phyloP scores from a whole-genome alignment of 139 green algal species.

The Haematococcus lacustris region DNA sequence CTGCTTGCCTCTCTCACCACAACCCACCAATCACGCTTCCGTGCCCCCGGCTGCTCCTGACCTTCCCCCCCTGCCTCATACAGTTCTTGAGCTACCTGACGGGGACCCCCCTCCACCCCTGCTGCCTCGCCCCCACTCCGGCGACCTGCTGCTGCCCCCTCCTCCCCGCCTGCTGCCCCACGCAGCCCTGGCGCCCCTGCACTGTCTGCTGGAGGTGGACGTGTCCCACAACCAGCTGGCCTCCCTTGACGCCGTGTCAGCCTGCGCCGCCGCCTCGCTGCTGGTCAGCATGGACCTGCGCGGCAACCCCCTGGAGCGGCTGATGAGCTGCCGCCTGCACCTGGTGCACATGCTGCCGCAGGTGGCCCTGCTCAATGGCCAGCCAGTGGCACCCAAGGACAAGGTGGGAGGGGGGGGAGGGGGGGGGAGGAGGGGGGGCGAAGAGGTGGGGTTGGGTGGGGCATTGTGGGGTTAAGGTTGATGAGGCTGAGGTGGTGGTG shows the following conservation, averaged over 20 bases:
- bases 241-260: slow-evolving; percentile 24
- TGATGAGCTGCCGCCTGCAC: slow-evolving; percentile 33
- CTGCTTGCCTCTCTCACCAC: no score
- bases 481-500: no score
- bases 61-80: no score
- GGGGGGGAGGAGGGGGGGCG: no score
- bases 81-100: no score
- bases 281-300: slow-evolving; percentile 15
- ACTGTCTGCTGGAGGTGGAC: slow-evolving; percentile 29
- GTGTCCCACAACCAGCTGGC: slow-evolving; percentile 32
- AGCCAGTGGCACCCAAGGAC: slow-evolving; percentile 32
- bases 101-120: no score
- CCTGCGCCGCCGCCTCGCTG: slow-evolving; percentile 7
- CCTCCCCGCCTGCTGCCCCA: background rate
- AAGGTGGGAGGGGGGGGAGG: no score
- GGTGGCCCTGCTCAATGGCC: slow-evolving; percentile 36
- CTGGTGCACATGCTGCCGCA: slow-evolving; percentile 42
- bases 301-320: slow-evolving; percentile 4
- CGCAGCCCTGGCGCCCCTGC: slow-evolving; percentile 8
- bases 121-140: no score
- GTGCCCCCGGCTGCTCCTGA: no score
- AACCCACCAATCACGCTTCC: no score
- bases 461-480: no score
- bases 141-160: background rate
- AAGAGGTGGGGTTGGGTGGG: no score